These are phyloP conservation scores for Myrmaecium sp. DNA, from an alignment of 2,329 filamentous ascomycete genomes.

Conservation along the genomic window DNA sequence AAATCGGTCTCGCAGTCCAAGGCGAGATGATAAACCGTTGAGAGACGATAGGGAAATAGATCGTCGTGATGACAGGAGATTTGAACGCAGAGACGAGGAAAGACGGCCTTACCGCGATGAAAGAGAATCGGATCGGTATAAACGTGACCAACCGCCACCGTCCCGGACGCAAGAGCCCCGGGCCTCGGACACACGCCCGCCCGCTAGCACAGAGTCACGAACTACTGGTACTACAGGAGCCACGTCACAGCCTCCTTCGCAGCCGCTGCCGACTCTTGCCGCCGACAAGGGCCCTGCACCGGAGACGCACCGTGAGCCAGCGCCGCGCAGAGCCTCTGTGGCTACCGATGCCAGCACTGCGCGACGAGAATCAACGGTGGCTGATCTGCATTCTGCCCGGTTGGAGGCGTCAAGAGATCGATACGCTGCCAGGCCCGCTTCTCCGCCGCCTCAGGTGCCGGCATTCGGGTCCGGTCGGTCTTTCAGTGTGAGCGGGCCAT, in stretches of 20 bases:
- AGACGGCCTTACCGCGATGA: conserved; percentile 20
- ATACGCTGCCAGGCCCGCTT: conserved; percentile 29
- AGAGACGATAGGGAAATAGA: conserved; percentile 23
- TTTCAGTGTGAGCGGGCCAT: conserved; percentile 5
- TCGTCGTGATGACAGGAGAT: conserved; percentile 23
- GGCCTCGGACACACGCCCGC: no score
- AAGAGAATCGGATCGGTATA: conserved; percentile 23
- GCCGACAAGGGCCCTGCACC: no score
- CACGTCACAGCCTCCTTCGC: no score
- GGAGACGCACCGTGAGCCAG: no score
- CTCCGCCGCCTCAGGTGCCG: conserved; percentile 37
- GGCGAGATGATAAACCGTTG: conserved; percentile 30
- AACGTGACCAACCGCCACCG: no score
- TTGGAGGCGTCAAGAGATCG: conserved; percentile 28
- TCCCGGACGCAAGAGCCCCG: no score
- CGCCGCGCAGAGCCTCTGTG: conserved; percentile 20
- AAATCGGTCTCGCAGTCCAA: conserved; percentile 48
- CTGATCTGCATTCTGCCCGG: conserved; percentile 27
- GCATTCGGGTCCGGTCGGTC: conserved; percentile 31
- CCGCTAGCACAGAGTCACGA: no score
- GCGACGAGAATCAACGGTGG: conserved; percentile 24
- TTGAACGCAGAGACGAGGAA: conserved; percentile 27
- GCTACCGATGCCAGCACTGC: conserved; percentile 18
- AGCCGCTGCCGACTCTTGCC: no score
- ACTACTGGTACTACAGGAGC: no score